Conservation (phyloP, 768 basidiomycete genomes). For the Brasilioporus rufonigricans region DNA sequence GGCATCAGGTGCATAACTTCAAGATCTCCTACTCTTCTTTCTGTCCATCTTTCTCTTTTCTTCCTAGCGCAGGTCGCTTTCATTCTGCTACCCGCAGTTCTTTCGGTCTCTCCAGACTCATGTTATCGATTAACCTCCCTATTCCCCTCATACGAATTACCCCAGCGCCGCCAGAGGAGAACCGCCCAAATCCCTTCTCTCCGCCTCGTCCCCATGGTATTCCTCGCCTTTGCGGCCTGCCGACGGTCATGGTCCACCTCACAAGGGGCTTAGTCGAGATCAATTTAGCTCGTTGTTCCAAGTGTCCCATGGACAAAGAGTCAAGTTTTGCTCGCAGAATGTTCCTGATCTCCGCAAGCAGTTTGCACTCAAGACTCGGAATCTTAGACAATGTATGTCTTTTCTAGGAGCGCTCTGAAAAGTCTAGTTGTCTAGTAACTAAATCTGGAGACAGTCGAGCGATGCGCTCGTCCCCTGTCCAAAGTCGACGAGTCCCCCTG, state of each 20-base stretch:
- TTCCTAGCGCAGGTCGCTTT: conserved; percentile 53
- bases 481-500: conserved; percentile 69
- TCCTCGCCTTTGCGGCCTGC: conserved; percentile 51
- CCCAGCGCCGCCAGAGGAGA: conserved; percentile 57
- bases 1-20: neutral
- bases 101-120: conserved; percentile 28
- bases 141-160: conserved; percentile 73
- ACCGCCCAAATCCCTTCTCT: conserved; percentile 54
- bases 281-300: conserved; percentile 64
- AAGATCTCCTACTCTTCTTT: neutral
- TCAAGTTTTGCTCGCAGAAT: conserved; percentile 43
- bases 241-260: conserved; percentile 34
- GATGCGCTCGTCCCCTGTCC: conserved; percentile 72
- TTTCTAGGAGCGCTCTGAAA: conserved; percentile 1
- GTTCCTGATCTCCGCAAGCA: conserved; percentile 66
- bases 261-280: conserved; percentile 57
- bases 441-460: conserved; percentile 48
- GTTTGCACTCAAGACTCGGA: conserved; percentile 69
- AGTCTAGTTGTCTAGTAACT: neutral
- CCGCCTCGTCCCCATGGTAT: conserved; percentile 48
- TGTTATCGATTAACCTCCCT: conserved; percentile 41
- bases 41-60: neutral
- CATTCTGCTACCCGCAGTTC: neutral
- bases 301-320: conserved; percentile 56
- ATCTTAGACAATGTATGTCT: conserved; percentile 67